Base-by-base conservation (phyloP, 1,284 basidiomycete species). In the Fomitopsis pinicola region DNA sequence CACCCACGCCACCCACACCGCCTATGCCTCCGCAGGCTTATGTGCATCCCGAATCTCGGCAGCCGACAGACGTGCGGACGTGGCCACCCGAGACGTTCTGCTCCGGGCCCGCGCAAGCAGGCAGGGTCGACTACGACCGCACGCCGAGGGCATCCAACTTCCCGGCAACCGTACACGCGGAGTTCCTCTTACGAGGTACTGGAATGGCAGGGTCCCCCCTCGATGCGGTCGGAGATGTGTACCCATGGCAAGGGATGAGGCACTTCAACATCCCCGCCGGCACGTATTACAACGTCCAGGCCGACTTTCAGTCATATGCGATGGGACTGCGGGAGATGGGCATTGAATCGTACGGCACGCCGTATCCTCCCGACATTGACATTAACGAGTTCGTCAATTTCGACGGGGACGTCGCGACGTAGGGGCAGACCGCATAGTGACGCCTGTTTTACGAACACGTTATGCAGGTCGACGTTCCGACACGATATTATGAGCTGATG, bases 291-390 rank as follows among this genome's bases (percentile, higher is more conserved):
- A 15, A 61, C 45, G 58, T 58, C 38, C 59, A 55, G 42, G 65
- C 59, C 28, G 63, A 69, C 58, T 60, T 68, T 56, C 62, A 68
- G 58, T 53, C 65, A 22, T 71, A 71, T 62, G 54, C 64, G 14
- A 42, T 63, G 26, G 69, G 68, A n/a, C 60, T 71, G 36, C 60
- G 61, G 19, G 65, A 64, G 14, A 63, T 63, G 28, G 65, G 63
- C 12, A 68, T 69, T 9, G 12, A 26, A 28, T 48, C 55, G 26
- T 68, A 65, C 59, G 55, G 55, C 58, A 33, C 59, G 30, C 58
- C 66, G 50, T 58, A 65, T 3, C 60, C 59, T 57, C 60, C 45
- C 35, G 61, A 66, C 33, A 52, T 67, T 52, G 64, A 69, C 55
- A 63, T 66, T 61, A 63, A 56, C 63, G 45, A 62, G 38, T 56